phyloP scores from a whole-genome alignment of 768 basidiomycete genomes.

The Kwoniella sp. region DNA sequence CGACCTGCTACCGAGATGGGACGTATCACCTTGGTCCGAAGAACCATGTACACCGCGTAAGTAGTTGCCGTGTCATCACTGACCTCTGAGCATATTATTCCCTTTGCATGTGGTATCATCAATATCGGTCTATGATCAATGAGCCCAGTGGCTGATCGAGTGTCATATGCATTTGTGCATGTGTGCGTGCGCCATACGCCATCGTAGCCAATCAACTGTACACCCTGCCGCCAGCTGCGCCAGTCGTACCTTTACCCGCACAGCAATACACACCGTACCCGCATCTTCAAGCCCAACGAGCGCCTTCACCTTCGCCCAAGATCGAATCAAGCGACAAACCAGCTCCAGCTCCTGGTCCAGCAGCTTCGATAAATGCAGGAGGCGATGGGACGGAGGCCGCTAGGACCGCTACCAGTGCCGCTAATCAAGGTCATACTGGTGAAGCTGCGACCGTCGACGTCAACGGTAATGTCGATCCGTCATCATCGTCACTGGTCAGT shows the following conservation, averaged over 20 bases:
- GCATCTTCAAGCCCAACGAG: constrained; percentile 4
- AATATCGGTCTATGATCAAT: too few species aligned
- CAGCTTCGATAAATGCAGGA: too few species aligned
- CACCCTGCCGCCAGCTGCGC: constrained; percentile 20
- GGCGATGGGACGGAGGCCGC: too few species aligned
- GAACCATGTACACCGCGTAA: constrained; percentile 47
- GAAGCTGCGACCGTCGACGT: not conserved
- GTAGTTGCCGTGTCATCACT: constrained; percentile 19
- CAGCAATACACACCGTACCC: not conserved
- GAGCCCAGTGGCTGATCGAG: not conserved
- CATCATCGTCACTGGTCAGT: not conserved
- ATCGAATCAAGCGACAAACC: not conserved
- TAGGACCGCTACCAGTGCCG: too few species aligned
- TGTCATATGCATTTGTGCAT: not conserved
- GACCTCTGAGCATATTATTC: too few species aligned
- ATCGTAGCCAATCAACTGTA: constrained; percentile 24
- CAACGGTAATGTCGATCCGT: not conserved
- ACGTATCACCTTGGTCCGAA: constrained; percentile 51
- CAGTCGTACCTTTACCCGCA: constrained; percentile 8
- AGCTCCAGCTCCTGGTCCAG: not conserved
- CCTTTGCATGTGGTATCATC: too few species aligned
- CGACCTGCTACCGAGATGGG: constrained; percentile 47
- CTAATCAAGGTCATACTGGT: not conserved
- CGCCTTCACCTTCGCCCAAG: not conserved
- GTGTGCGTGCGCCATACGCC: too few species aligned